phyloP scores from a whole-genome alignment of 345 rosid genomes.

The Rhodomyrtus tomentosa region DNA sequence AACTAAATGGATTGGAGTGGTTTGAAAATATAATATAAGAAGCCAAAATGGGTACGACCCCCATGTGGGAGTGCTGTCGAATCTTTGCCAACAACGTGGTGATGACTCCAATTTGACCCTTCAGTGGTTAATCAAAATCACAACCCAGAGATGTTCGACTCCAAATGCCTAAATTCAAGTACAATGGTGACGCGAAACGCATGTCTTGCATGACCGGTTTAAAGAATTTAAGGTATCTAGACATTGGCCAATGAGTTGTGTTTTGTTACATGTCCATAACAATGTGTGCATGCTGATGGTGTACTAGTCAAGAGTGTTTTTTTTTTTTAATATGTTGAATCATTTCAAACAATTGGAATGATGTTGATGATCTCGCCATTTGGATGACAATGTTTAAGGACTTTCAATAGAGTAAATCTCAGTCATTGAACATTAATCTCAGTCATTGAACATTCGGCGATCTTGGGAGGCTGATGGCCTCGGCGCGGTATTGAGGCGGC shows the following conservation, averaged over 20 bases:
- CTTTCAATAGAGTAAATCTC: no score
- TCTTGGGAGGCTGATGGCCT: no score
- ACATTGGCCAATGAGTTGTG: not conserved
- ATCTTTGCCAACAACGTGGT: not conserved
- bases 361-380: not conserved
- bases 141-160: not conserved
- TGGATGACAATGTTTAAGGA: no score
- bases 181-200: not conserved
- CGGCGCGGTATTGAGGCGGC: not conserved
- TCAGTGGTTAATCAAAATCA: no score
- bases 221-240: not conserved
- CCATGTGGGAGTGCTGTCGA: not conserved
- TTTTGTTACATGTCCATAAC: no score
- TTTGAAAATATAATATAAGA: not conserved
- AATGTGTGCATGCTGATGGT: not conserved
- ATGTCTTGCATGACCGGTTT: not conserved
- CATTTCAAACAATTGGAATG: not conserved
- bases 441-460: no score
- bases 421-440: no score
- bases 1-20: not conserved
- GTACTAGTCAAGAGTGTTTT: no score
- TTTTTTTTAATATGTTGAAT: not conserved
- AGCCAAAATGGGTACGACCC: not conserved
- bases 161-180: not conserved
- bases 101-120: not conserved